Conservation (phyloP, 2,329 filamentous ascomycete species). For the Sporothrix globosa region DNA sequence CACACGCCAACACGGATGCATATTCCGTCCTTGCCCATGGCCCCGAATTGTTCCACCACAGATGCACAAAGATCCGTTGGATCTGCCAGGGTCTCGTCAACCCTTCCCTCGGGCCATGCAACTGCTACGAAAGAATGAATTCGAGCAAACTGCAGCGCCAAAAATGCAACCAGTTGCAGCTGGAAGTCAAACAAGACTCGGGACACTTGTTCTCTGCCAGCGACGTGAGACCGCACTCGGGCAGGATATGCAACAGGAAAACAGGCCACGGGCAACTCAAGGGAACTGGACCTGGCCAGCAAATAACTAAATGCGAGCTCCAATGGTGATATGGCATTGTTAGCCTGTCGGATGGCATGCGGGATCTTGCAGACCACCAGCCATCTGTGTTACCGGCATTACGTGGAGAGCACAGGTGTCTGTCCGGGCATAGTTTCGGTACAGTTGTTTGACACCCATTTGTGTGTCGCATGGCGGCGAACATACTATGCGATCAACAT, state of each 20-base stretch:
- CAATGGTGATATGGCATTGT: background rate
- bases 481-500: background rate
- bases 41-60: slow-evolving; percentile 31
- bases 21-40: background rate
- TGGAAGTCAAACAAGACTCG: background rate
- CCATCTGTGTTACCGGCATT: background rate
- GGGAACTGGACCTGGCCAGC: background rate
- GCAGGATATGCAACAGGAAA: background rate
- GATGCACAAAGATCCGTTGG: slow-evolving; percentile 25
- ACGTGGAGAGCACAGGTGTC: background rate
- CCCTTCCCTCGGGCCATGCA: background rate
- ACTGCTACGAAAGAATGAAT: background rate
- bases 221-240: background rate
- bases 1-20: slow-evolving; percentile 18
- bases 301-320: slow-evolving; percentile 4
- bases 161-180: background rate
- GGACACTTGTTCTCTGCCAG: background rate
- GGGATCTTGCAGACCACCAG: slow-evolving; percentile 20
- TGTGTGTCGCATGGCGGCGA: background rate
- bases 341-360: slow-evolving; percentile 9
- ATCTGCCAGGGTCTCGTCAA: slow-evolving; percentile 25
- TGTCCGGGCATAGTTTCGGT: background rate
- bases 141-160: background rate
- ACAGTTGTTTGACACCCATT: background rate
- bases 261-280: background rate